Conservation (phyloP, 2,329 filamentous ascomycete species). For the Penicillium italicum region DNA sequence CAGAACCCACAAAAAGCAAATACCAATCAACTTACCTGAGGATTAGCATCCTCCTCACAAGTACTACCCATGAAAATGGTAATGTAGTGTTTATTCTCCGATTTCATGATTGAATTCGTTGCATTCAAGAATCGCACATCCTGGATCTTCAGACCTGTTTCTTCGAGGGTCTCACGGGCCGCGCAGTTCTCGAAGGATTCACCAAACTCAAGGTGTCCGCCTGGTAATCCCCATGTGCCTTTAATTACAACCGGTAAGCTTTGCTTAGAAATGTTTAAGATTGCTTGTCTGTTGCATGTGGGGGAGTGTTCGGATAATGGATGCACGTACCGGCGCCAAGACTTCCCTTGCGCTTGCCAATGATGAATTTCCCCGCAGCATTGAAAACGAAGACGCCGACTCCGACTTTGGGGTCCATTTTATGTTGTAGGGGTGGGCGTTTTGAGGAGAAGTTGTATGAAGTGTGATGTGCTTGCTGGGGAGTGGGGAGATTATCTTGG, state of each 20-base stretch:
- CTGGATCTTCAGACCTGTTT: constrained; percentile 61
- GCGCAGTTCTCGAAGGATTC: constrained; percentile 63
- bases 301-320: neutral
- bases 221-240: constrained; percentile 66
- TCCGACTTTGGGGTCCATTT: constrained; percentile 40
- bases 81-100: constrained; percentile 66
- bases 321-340: constrained; percentile 43
- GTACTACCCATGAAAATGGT: constrained; percentile 64
- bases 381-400: constrained; percentile 50
- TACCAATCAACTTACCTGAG: constrained; percentile 48
- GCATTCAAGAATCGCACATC: constrained; percentile 55
- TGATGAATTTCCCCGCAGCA: constrained; percentile 42
- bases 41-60: constrained; percentile 47
- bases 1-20: neutral
- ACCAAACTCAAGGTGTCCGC: constrained; percentile 69
- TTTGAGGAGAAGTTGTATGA: neutral
- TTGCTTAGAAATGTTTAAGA: neutral
- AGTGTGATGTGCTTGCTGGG: neutral
- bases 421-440: neutral
- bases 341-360: constrained; percentile 48
- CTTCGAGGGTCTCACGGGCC: constrained; percentile 64
- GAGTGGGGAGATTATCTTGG: neutral
- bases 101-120: constrained; percentile 64
- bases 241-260: neutral
- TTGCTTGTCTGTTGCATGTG: neutral